Evolutionary conservation across 148 eudicot genomes (phyloP), one percentile per base, ranked within the genome.

Genomic region (Rhododendron molle): DNA sequence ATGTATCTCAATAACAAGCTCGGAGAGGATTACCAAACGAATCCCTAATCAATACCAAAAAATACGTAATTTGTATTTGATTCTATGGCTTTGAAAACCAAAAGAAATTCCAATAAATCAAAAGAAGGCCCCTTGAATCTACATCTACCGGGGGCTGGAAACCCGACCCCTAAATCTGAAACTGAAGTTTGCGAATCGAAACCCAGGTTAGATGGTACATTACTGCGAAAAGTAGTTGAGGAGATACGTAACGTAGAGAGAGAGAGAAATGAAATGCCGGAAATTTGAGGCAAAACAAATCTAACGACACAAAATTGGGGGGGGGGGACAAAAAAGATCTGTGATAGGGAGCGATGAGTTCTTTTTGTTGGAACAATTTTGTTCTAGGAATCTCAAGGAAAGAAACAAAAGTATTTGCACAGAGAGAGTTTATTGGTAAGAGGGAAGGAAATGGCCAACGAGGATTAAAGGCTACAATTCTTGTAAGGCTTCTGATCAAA

Each of bases 281-380:
- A 14, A 46, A 28, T 82, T 34, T 34, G 36, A n/a, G 36, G 32
- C 21, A 44, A 32, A 34, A 23, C 36, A 73, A 84, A 87, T 87
- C 84, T 13, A 46, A 85, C 10, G 15, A 46, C 23, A 81, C 83
- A 30, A 88, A 88, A 76, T 62, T 32, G 44, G 56, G 89, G 85
- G 44, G 56, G 89, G 85, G 50, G 18, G 76, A 36, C 44, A 49
- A 54, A 47, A 49, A 40, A 40, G 87, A 85, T 60, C 86, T 52
- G 58, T 60, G 85, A 40, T 81, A 54, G 67, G 69, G 77, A 50
- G 76, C 80, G 28, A 49, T 26, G n/a, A 6, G 62, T 58, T 58
- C 26, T 58, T 58, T 26, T 9, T n/a, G 9, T n/a, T n/a, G n/a
- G 32, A n/a, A 65, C 28, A 65, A 65, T n/a, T 65, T 23, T 65